Evolutionary conservation across 2,329 filamentous ascomycete genomes (phyloP).

Genomic region (Colletotrichum theobromicola): DNA sequence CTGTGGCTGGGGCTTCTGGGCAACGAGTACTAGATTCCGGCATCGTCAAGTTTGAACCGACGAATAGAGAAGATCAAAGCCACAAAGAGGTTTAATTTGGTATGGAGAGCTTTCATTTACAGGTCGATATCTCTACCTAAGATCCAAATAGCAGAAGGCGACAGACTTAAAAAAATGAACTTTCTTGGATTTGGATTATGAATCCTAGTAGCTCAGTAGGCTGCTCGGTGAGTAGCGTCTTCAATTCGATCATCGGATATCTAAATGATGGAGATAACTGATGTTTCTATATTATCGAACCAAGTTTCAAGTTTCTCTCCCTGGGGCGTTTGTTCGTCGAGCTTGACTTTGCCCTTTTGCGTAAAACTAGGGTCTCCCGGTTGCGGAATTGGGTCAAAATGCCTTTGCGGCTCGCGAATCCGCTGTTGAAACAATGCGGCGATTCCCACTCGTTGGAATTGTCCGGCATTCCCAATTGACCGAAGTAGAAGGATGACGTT

Average conservation of each 20-base stretch:
- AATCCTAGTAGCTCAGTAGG: too few species aligned
- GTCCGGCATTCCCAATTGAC: neutral
- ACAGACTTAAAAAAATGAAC: too few species aligned
- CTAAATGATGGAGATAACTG: neutral
- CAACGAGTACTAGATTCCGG: too few species aligned
- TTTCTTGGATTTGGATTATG: too few species aligned
- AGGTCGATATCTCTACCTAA: too few species aligned
- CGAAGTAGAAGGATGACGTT: neutral
- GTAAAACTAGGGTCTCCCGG: neutral
- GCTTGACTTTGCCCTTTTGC: neutral
- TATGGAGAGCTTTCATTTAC: too few species aligned
- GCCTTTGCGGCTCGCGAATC: neutral
- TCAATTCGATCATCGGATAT: neutral
- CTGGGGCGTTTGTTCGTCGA: neutral
- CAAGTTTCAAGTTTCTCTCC: neutral
- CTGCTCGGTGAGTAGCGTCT: neutral
- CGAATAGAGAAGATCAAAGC: too few species aligned
- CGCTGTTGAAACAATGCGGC: neutral
- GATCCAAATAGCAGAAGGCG: too few species aligned
- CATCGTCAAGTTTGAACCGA: too few species aligned
- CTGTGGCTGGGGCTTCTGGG: too few species aligned
- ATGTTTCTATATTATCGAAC: neutral
- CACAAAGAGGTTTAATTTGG: fast-evolving
- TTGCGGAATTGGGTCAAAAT: neutral
- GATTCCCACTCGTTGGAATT: neutral